Conservation (phyloP, 2,329 filamentous ascomycete genomes). For the Clarireedia homoeocarpa region DNA sequence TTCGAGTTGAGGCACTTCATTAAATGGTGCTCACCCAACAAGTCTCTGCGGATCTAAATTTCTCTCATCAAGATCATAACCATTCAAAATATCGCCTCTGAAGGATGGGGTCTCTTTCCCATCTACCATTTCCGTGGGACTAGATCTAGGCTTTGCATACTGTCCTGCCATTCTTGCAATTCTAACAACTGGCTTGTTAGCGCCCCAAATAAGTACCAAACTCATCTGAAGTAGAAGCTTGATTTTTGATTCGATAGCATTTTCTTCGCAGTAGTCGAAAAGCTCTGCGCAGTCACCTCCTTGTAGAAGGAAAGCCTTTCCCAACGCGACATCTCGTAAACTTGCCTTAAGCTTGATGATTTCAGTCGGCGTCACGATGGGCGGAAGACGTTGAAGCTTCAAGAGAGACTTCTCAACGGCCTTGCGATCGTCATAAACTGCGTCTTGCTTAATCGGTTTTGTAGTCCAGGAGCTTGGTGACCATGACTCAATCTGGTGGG, state of each 20-base stretch:
- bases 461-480: conserved; percentile 62
- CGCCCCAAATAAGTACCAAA: conserved; percentile 86
- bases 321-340: conserved; percentile 78
- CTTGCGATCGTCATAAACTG: conserved; percentile 56
- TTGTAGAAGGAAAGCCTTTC: conserved; percentile 89
- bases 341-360: conserved; percentile 72
- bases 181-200: conserved; percentile 73
- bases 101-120: conserved; percentile 82
- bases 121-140: conserved; percentile 73
- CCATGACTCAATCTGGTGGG: conserved; percentile 34
- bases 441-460: conserved; percentile 72
- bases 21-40: conserved; percentile 47
- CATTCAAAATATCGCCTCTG: conserved; percentile 92
- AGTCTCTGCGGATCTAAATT: conserved; percentile 76
- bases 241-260: conserved; percentile 89
- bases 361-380: conserved; percentile 71
- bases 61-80: conserved; percentile 68
- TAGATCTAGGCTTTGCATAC: conserved; percentile 92
- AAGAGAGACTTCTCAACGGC: conserved; percentile 51
- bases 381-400: conserved; percentile 63
- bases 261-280: conserved; percentile 90
- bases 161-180: conserved; percentile 96
- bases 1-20: background rate
- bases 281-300: conserved; percentile 96
- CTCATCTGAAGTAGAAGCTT: conserved; percentile 97